Percentiles rank a stretch among this genome's conserved stretches.
These are phyloP conservation scores for Lipomyces sp. DNA, from an alignment of 805 yeast genomes.

Conservation along the genomic window DNA sequence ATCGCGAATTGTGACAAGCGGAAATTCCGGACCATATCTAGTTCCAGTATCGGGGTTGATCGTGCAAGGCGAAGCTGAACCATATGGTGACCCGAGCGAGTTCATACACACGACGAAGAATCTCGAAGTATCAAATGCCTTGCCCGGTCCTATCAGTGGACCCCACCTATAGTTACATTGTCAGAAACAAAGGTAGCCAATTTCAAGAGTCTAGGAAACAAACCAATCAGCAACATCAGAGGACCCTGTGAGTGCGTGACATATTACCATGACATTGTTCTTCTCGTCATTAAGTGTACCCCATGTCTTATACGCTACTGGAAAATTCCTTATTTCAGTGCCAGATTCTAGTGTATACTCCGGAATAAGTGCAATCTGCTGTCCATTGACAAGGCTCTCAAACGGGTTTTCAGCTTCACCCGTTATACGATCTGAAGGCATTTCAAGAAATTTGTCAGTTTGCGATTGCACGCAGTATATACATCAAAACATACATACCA, in stretches of 20 bases:
- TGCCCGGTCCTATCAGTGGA: conserved; percentile 80
- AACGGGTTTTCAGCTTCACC: conserved; percentile 58
- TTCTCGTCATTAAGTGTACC: conserved; percentile 73
- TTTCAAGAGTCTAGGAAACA: not conserved
- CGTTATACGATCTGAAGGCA: conserved; percentile 20
- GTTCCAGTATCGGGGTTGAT: conserved; percentile 75
- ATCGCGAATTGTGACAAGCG: conserved; percentile 90
- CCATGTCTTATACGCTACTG: conserved; percentile 96
- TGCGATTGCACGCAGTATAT: not conserved
- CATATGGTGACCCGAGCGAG: conserved; percentile 96
- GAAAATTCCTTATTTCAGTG: conserved; percentile 69
- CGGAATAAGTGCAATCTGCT: conserved; percentile 79
- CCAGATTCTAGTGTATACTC: conserved; percentile 80
- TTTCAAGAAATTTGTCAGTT: not conserved
- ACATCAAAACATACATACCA: not conserved
- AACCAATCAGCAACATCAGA: conserved; percentile 93
- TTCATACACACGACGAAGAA: conserved; percentile 87
- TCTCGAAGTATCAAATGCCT: conserved; percentile 88
- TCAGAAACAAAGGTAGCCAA: not conserved
- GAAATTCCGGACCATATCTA: conserved; percentile 92
- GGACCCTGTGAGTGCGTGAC: conserved; percentile 96
- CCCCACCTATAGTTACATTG: conserved; percentile 67
- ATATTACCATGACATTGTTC: conserved; percentile 83
- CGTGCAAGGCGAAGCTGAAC: conserved; percentile 89
- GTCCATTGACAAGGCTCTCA: conserved; percentile 71